Evolutionary conservation across 2,329 filamentous ascomycete genomes (phyloP).

Genomic region (Aspergillus ruber): DNA sequence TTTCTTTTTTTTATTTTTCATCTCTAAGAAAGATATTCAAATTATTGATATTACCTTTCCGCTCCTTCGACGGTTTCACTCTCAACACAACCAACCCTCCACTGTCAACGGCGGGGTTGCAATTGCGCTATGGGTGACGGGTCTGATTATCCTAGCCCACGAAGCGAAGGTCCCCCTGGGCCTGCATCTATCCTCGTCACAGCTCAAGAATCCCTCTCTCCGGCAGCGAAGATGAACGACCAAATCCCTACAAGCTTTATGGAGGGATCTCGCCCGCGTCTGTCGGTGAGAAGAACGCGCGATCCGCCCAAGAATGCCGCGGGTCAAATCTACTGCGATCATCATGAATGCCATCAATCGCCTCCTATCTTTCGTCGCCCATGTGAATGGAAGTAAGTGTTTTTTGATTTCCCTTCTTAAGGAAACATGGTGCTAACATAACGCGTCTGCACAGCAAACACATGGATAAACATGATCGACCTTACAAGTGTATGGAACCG

Average conservation of each 20-base stretch:
- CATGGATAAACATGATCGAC: slow-evolving; percentile 95
- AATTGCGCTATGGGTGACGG: slow-evolving; percentile 35
- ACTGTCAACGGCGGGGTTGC: slow-evolving; percentile 25
- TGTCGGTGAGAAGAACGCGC: slow-evolving; percentile 37
- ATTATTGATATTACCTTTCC: background rate
- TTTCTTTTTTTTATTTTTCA: background rate
- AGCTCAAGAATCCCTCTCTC: slow-evolving; percentile 26
- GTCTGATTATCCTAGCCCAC: slow-evolving; percentile 38
- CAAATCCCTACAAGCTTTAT: slow-evolving; percentile 23
- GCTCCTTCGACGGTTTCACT: slow-evolving; percentile 4
- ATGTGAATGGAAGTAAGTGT: slow-evolving; percentile 86
- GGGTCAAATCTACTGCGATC: slow-evolving; percentile 71
- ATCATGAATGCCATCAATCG: slow-evolving; percentile 61
- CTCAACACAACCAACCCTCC: slow-evolving; percentile 12
- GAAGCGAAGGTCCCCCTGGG: slow-evolving; percentile 36
- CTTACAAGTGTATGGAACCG: slow-evolving; percentile 76
- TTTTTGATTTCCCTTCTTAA: slow-evolving; percentile 14
- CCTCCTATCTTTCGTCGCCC: slow-evolving; percentile 66
- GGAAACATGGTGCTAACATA: slow-evolving; percentile 13
- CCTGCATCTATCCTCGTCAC: slow-evolving; percentile 30
- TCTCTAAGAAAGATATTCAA: background rate
- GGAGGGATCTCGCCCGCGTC: slow-evolving; percentile 32
- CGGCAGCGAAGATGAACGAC: slow-evolving; percentile 31
- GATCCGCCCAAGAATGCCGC: slow-evolving; percentile 58
- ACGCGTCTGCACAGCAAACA: slow-evolving; percentile 62